Evolutionary conservation across 805 yeast genomes (phyloP).

Genomic region (Metschnikowia similis): DNA sequence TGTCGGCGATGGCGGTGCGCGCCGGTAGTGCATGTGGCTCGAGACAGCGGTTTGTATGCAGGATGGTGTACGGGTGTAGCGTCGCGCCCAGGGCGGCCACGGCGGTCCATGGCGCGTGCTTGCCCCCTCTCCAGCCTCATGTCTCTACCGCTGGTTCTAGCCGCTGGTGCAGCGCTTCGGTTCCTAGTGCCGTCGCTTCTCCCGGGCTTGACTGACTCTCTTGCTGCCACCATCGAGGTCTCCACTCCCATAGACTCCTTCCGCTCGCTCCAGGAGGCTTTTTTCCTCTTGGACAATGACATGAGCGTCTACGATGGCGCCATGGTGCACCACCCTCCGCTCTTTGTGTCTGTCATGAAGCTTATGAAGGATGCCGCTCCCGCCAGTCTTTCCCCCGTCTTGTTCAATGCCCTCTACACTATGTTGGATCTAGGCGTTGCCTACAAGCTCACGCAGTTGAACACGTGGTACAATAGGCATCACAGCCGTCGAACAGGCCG

Average conservation of each 20-base stretch:
- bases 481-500: conserved; percentile 17
- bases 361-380: conserved; percentile 26
- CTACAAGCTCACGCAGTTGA: conserved; percentile 46
- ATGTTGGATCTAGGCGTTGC: conserved; percentile 57
- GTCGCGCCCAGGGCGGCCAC: too few species aligned
- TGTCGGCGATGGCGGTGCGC: too few species aligned
- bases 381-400: conserved; percentile 11
- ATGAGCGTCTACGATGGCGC: conserved; percentile 79
- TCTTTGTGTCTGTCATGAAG: conserved; percentile 50
- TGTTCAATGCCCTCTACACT: conserved; percentile 48
- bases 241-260: conserved; percentile 74
- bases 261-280: conserved; percentile 40
- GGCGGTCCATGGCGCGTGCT: neutral
- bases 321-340: conserved; percentile 80
- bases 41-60: too few species aligned
- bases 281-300: conserved; percentile 38
- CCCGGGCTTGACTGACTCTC: conserved; percentile 25
- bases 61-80: neutral
- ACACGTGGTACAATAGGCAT: conserved; percentile 35
- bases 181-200: conserved; percentile 32
- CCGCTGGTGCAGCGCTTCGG: conserved; percentile 23
- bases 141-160: conserved; percentile 16
- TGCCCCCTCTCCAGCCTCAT: neutral
- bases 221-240: conserved; percentile 36
- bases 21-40: too few species aligned